Evolutionary conservation across 2,329 filamentous ascomycete genomes (phyloP).

Genomic region (Macrophomina phaseolina): DNA sequence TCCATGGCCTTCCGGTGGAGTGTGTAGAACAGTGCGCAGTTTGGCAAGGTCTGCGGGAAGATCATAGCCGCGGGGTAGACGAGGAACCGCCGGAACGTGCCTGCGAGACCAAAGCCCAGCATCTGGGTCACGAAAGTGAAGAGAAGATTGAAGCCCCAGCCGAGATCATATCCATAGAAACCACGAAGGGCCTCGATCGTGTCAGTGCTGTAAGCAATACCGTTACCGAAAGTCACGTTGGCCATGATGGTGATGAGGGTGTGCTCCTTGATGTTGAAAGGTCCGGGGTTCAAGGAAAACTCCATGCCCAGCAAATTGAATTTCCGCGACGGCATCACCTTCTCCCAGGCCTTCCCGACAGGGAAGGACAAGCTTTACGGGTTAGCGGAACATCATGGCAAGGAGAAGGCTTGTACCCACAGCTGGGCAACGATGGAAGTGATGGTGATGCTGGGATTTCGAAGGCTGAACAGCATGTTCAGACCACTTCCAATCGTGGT

Average conservation of each 20-base stretch:
- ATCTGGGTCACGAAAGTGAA: constrained; percentile 26
- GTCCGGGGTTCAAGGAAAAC: constrained; percentile 56
- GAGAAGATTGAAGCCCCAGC: constrained; percentile 46
- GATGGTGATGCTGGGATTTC: constrained; percentile 33
- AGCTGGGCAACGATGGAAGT: constrained; percentile 46
- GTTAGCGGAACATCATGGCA: not conserved
- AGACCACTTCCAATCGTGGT: constrained; percentile 34
- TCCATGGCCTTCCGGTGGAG: constrained; percentile 30
- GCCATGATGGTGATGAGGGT: constrained; percentile 69
- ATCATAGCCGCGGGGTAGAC: constrained; percentile 38
- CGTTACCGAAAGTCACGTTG: constrained; percentile 52
- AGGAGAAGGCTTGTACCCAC: not conserved
- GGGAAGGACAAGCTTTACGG: constrained; percentile 15
- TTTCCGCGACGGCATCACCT: constrained; percentile 55
- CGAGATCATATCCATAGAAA: constrained; percentile 54
- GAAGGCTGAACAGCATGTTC: constrained; percentile 40
- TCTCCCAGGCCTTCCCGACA: constrained; percentile 52
- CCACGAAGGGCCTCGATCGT: constrained; percentile 25
- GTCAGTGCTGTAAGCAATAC: constrained; percentile 66
- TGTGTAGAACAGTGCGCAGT: constrained; percentile 34
- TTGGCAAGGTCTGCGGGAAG: constrained; percentile 35
- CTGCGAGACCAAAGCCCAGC: constrained; percentile 35
- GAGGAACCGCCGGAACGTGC: constrained; percentile 33
- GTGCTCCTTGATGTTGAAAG: constrained; percentile 68
- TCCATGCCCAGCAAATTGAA: constrained; percentile 9